phyloP scores from a whole-genome alignment of 768 basidiomycete genomes.

The Lentinus tigrinus region DNA sequence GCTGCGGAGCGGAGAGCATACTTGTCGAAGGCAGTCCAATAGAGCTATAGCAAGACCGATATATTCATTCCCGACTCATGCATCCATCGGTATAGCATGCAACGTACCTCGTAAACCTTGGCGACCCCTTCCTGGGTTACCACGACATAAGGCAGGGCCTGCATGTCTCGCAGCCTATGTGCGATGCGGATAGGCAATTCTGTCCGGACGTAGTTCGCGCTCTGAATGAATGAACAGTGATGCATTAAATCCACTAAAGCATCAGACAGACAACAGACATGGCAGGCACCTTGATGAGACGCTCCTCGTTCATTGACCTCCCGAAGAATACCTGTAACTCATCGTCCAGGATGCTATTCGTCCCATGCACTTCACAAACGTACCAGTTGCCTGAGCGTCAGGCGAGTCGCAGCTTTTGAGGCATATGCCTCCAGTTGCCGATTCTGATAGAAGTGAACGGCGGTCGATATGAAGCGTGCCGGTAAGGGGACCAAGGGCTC shows the following conservation, averaged over 20 bases:
- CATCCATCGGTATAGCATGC: neutral
- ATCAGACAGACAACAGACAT: neutral
- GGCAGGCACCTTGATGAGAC: conserved; percentile 64
- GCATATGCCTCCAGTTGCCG: conserved; percentile 81
- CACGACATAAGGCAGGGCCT: conserved; percentile 81
- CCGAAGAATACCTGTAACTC: conserved; percentile 76
- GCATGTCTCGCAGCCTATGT: conserved; percentile 84
- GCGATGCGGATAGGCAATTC: conserved; percentile 88
- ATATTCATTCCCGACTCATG: neutral
- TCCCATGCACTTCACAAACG: conserved; percentile 6
- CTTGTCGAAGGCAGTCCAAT: conserved; percentile 88
- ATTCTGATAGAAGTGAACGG: conserved; percentile 71
- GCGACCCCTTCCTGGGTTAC: conserved; percentile 83
- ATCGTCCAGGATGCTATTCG: conserved; percentile 3
- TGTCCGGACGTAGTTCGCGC: conserved; percentile 87
- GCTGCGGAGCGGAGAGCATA: conserved; percentile 29
- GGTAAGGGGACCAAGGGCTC: neutral
- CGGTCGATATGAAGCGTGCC: conserved; percentile 13
- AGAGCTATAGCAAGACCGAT: conserved; percentile 49
- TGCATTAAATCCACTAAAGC: neutral
- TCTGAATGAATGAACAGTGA: conserved; percentile 40
- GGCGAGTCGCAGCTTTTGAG: conserved; percentile 62
- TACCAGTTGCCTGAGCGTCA: conserved; percentile 82
- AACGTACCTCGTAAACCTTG: conserved; percentile 77
- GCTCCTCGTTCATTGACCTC: conserved; percentile 76